Conservation (phyloP, 306 rosid genomes). For the Quillaja saponaria region DNA sequence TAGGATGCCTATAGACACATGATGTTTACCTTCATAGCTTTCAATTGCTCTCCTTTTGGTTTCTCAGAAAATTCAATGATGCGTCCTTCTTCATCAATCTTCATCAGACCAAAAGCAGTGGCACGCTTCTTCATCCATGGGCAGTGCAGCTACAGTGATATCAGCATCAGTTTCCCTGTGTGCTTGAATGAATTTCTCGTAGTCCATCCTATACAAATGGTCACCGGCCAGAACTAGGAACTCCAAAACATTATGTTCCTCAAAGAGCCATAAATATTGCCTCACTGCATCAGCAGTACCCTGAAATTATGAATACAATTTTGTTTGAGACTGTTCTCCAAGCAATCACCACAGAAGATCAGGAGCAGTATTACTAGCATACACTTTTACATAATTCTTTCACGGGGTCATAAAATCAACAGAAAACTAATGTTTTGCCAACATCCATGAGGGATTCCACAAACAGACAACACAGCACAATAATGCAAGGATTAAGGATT, state of each 20-base stretch:
- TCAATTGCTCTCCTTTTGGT: constrained; percentile 94
- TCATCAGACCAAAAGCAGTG: constrained; percentile 94
- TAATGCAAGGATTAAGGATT: constrained; percentile 11
- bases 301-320: constrained; percentile 36
- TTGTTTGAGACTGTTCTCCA: constrained; percentile 14
- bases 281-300: constrained; percentile 99
- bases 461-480: not conserved
- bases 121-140: constrained; percentile 98
- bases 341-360: not conserved
- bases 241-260: constrained; percentile 94
- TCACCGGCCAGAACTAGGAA: constrained; percentile 88
- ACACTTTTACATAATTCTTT: not conserved
- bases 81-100: constrained; percentile 96
- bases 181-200: constrained; percentile 92
- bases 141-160: constrained; percentile 97
- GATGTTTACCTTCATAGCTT: constrained; percentile 86
- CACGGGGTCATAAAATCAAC: not conserved
- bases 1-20: too few species aligned
- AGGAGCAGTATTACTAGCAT: too few species aligned
- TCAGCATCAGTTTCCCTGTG: constrained; percentile 96
- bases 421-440: not conserved
- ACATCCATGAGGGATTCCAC: not conserved
- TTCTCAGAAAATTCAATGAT: constrained; percentile 90
- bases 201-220: constrained; percentile 94
- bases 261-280: constrained; percentile 94